These are phyloP conservation scores for Serendipita indica DNA, from an alignment of 768 basidiomycete genomes.

Conservation along the genomic window DNA sequence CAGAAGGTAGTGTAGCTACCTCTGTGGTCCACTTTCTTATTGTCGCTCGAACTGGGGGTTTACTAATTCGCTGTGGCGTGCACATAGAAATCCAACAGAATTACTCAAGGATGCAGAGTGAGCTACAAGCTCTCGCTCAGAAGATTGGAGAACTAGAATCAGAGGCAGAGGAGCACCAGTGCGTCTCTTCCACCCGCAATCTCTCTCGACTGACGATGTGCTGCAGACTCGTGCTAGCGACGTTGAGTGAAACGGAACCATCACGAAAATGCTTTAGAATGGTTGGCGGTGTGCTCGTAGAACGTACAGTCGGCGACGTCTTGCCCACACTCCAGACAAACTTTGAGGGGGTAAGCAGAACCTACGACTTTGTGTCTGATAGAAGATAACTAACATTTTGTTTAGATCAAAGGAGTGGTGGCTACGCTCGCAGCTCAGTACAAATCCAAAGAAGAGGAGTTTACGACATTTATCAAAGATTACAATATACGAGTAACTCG, in stretches of 20 bases:
- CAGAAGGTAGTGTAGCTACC: not conserved
- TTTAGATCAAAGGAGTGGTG: conserved; percentile 71
- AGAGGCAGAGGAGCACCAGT: conserved; percentile 93
- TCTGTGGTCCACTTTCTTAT: not conserved
- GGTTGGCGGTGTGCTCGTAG: conserved; percentile 89
- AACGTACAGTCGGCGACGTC: conserved; percentile 90
- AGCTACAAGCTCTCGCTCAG: conserved; percentile 76
- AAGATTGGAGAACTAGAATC: conserved; percentile 95
- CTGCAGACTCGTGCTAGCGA: conserved; percentile 69
- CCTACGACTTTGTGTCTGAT: not conserved
- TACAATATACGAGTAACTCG: conserved; percentile 45
- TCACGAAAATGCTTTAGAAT: conserved; percentile 91
- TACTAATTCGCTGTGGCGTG: not conserved
- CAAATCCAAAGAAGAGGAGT: conserved; percentile 73
- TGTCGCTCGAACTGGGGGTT: not conserved
- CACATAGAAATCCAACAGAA: conserved; percentile 65
- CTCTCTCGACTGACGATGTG: conserved; percentile 6
- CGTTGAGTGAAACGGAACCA: conserved; percentile 77
- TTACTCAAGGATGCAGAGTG: conserved; percentile 70
- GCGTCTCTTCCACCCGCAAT: conserved; percentile 21
- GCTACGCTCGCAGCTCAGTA: conserved; percentile 70
- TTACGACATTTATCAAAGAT: conserved; percentile 63
- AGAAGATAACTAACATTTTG: not conserved
- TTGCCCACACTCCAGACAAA: conserved; percentile 84
- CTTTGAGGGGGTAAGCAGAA: conserved; percentile 52